phyloP scores from a whole-genome alignment of 164 flowering plant genomes.

The Macadamia integrifolia region DNA sequence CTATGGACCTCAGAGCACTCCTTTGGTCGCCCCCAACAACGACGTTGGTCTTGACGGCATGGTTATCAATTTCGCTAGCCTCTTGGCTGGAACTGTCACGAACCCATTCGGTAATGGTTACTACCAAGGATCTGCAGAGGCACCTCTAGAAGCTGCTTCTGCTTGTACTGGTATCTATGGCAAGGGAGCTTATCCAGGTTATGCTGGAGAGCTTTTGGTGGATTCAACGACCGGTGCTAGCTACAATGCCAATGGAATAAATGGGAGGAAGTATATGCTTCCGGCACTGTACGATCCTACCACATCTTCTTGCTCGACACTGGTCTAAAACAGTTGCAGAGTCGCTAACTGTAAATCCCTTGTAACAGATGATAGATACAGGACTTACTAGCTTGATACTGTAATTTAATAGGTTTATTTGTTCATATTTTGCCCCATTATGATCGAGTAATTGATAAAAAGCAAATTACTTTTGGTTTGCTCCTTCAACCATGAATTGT shows the following conservation, averaged over 20 bases:
- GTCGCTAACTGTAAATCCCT: too few relatives aligned
- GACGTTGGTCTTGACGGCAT: slow-evolving; percentile 35
- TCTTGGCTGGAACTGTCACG: slow-evolving; percentile 27
- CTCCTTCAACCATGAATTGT: too few relatives aligned
- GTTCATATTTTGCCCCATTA: too few relatives aligned
- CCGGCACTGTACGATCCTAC: slow-evolving; percentile 28
- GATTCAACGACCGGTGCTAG: slow-evolving; percentile 22
- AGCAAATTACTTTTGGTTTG: too few relatives aligned
- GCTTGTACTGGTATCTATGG: slow-evolving; percentile 31
- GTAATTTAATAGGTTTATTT: too few relatives aligned
- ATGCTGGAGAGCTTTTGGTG: slow-evolving; percentile 26
- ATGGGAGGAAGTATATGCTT: slow-evolving; percentile 23
- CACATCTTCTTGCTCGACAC: slow-evolving; percentile 19
- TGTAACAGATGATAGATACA: too few relatives aligned
- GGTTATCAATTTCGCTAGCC: slow-evolving; percentile 23
- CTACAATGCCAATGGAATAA: slow-evolving; percentile 26
- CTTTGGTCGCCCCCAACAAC: slow-evolving; percentile 26
- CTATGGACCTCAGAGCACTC: slow-evolving; percentile 28
- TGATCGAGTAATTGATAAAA: too few relatives aligned
- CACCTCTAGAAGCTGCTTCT: slow-evolving; percentile 30
- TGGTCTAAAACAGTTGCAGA: slow-evolving; percentile 1
- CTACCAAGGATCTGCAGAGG: slow-evolving; percentile 24
- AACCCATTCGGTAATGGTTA: slow-evolving; percentile 29
- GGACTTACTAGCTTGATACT: too few relatives aligned
- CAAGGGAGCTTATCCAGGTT: slow-evolving; percentile 32